Percentiles rank a stretch among this genome's conserved stretches.
These are phyloP conservation scores for Ganoderma meredithae DNA, from an alignment of 1,284 basidiomycete genomes.

Conservation along the genomic window DNA sequence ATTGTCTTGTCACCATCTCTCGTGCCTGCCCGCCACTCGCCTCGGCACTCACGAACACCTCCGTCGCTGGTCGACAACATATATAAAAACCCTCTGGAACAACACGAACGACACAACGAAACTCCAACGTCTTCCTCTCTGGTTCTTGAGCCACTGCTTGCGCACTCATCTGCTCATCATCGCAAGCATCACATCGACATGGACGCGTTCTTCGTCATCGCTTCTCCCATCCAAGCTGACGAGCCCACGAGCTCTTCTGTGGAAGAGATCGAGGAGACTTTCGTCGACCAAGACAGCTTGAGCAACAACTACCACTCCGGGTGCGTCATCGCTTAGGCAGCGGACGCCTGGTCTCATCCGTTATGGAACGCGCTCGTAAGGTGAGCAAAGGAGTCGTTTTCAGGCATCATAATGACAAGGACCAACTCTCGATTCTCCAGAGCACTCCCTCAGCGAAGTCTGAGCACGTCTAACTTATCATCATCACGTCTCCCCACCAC, in stretches of 20 bases:
- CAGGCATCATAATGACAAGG: too few relatives aligned
- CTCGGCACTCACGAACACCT: conserved; percentile 16
- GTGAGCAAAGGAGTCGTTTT: not conserved
- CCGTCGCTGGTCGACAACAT: conserved; percentile 17
- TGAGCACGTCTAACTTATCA: conserved; percentile 6
- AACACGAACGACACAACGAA: conserved; percentile 16
- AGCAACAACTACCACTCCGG: conserved; percentile 10
- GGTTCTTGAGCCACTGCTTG: conserved; percentile 19
- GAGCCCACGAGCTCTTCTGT: conserved; percentile 19
- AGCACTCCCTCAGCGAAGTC: conserved; percentile 7
- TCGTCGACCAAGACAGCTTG: conserved; percentile 27
- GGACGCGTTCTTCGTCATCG: conserved; percentile 34
- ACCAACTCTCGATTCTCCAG: not conserved
- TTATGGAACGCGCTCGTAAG: conserved; percentile 12
- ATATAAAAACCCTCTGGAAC: conserved; percentile 26
- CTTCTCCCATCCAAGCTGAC: conserved; percentile 29
- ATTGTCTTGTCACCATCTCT: conserved; percentile 29
- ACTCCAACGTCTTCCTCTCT: conserved; percentile 17
- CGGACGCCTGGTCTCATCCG: not conserved
- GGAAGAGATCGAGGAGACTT: conserved; percentile 22
- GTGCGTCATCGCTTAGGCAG: conserved; percentile 28
- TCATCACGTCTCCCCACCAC: conserved; percentile 18
- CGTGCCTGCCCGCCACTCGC: conserved; percentile 25
- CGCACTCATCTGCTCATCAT: conserved; percentile 9
- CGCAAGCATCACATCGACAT: conserved; percentile 18